Conservation (phyloP, 352 stramenopile genomes). For the Thraustochytrium sp. region DNA sequence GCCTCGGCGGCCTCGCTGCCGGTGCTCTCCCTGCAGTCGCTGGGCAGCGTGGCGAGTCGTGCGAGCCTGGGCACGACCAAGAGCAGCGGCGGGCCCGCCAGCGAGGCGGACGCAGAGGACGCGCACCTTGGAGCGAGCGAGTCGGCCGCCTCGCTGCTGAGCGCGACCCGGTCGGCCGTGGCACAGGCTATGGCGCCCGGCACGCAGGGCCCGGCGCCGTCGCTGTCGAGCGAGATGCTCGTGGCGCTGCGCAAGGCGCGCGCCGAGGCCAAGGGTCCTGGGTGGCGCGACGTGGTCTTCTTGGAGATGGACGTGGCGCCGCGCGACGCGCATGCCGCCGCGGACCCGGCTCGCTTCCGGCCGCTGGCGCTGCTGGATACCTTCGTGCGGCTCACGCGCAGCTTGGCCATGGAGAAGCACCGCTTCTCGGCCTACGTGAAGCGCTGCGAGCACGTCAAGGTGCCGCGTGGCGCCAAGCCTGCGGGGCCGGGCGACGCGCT, state of each 20-base stretch:
- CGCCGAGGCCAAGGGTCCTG: slow-evolving; percentile 3
- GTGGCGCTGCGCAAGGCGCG: not conserved
- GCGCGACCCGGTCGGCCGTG: not conserved
- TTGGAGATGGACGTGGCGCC: slow-evolving; percentile 13
- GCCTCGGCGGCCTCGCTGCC: not conserved
- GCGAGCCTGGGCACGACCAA: not conserved
- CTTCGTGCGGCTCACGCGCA: not conserved
- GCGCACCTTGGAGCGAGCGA: not conserved
- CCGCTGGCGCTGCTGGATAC: not conserved
- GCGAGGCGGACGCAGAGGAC: no score
- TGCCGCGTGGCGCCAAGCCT: not conserved
- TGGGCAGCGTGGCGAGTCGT: not conserved
- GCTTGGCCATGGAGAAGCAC: not conserved
- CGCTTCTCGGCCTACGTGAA: not conserved
- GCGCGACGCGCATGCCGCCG: not conserved
- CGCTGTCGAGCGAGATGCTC: not conserved
- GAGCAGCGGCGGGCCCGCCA: no score
- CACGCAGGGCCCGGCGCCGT: not conserved
- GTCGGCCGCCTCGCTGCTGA: not conserved
- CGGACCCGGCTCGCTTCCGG: not conserved
- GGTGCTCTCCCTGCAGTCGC: not conserved
- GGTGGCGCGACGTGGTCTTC: slow-evolving; percentile 19
- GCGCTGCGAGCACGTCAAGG: slow-evolving; percentile 1
- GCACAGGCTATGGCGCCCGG: not conserved
- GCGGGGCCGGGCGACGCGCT: not conserved